phyloP scores from a whole-genome alignment of 1,139 yeast genomes.

The Debaryomyces fabryi region DNA sequence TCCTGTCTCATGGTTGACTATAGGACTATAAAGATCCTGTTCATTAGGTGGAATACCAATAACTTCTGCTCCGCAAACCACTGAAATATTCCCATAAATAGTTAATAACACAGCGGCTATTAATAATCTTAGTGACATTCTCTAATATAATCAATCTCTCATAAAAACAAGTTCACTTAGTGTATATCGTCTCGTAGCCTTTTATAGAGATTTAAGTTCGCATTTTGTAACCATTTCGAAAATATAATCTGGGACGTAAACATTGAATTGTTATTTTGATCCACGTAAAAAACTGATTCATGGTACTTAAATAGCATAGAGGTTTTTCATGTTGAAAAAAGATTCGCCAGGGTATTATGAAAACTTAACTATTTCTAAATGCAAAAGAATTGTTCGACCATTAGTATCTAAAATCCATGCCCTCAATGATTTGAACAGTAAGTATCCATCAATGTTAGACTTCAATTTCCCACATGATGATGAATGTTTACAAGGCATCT shows the following conservation, averaged over 20 bases:
- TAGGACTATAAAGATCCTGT: conserved; percentile 57
- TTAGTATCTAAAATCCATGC: conserved; percentile 39
- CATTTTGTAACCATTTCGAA: conserved; percentile 1
- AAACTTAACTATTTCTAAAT: conserved; percentile 20
- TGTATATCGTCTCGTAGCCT: background rate
- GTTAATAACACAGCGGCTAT: background rate
- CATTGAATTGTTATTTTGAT: background rate
- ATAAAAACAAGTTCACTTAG: background rate
- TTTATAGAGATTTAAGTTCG: background rate
- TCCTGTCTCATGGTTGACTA: conserved; percentile 36
- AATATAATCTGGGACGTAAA: conserved; percentile 3
- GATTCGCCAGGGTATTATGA: conserved; percentile 4
- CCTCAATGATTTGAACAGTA: conserved; percentile 30
- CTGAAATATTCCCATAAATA: background rate
- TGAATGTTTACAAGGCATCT: background rate
- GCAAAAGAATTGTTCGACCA: conserved; percentile 42
- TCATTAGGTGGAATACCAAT: conserved; percentile 40
- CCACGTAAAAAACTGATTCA: background rate
- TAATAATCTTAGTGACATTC: background rate
- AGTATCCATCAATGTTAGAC: conserved; percentile 26
- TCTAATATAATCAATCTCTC: background rate
- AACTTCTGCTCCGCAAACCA: conserved; percentile 9
- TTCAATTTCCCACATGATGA: conserved; percentile 13
- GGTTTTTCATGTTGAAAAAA: conserved; percentile 7
- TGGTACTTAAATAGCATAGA: background rate